Evolutionary conservation across 805 yeast species (phyloP).

Genomic region (Wilhelminamyces savonicus): DNA sequence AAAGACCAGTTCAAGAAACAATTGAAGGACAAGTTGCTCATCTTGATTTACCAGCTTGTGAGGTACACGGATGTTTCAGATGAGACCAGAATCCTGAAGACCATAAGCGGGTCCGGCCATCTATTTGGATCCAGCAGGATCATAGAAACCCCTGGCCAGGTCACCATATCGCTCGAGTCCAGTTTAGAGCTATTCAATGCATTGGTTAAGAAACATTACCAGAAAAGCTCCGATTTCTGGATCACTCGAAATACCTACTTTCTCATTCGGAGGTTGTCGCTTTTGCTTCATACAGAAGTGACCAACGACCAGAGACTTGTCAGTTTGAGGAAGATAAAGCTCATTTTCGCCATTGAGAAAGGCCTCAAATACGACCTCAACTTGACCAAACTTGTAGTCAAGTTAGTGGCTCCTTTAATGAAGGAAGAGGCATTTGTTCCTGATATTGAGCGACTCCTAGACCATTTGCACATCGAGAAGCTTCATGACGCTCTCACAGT

Average conservation of each 20-base stretch:
- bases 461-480: slow-evolving; percentile 5
- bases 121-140: slow-evolving; percentile 1
- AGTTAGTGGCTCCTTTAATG: slow-evolving; percentile 16
- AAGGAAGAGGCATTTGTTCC: slow-evolving; percentile 5
- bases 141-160: slow-evolving; percentile 7
- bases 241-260: slow-evolving; percentile 25
- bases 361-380: slow-evolving; percentile 5
- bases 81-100: slow-evolving; percentile 12
- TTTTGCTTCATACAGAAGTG: slow-evolving; percentile 12
- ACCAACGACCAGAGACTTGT: slow-evolving; percentile 14
- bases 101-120: not conserved
- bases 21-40: slow-evolving; percentile 15
- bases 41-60: slow-evolving; percentile 30
- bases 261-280: slow-evolving; percentile 26
- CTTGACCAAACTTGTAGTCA: slow-evolving; percentile 13
- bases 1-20: slow-evolving; percentile 15
- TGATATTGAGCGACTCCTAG: slow-evolving; percentile 22
- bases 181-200: slow-evolving; percentile 18
- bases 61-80: slow-evolving; percentile 33
- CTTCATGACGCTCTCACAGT: slow-evolving; percentile 1
- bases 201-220: slow-evolving; percentile 16
- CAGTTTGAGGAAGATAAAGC: slow-evolving; percentile 30
- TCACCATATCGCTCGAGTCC: slow-evolving; percentile 17
- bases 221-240: slow-evolving; percentile 25
- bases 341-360: slow-evolving; percentile 22